Evolutionary conservation across 75 land plant species (phyloP), one percentile per base, ranked within the genome.

Genomic region (Isoetes taiwanensis): DNA sequence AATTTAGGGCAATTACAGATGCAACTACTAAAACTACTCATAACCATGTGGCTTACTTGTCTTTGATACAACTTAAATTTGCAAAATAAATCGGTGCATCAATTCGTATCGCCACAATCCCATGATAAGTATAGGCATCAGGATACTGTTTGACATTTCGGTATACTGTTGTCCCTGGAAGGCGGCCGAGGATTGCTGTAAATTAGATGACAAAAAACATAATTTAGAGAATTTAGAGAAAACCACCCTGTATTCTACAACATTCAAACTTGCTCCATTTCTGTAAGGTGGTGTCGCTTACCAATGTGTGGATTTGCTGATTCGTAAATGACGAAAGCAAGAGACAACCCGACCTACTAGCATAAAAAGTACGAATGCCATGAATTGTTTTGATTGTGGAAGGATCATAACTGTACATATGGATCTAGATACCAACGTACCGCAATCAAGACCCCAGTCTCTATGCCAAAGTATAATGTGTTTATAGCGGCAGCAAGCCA

Each of bases 41-140:
- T n/a, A n/a, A n/a, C n/a, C n/a, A n/a, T n/a, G n/a, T n/a, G n/a
- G 5, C 28, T 56, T 38, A 87, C 98, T 89, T 84, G 69, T 93
- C 98, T 69, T 93, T 93, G 42, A 93, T 81, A 65, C 75, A 81
- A 62, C 83, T 79, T 21, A 70, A 84, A 59, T 93, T 93, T 41
- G 98, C 98, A 79, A 93, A 93, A 62, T 93, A 93, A 28, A 93
- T 93, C 1, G 98, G 98, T 24, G 98, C 80, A 76, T 93, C 98
- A 46, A 93, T 79, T 1, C 98, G 80, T 56, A 93, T 76, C 60
- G 87, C 66, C 26, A 87, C 96, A 57, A 93, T 93, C 30, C 98
- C 98, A 69, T 84, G 73, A 64, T 93, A 93, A 24, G 78, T 88
- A 65, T 84, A 93, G 24, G 95, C 83, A 69, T 93, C 98, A 43